These are phyloP conservation scores for Ascochyta clinopodiicola DNA, from an alignment of 2,329 filamentous ascomycete genomes.

Conservation along the genomic window DNA sequence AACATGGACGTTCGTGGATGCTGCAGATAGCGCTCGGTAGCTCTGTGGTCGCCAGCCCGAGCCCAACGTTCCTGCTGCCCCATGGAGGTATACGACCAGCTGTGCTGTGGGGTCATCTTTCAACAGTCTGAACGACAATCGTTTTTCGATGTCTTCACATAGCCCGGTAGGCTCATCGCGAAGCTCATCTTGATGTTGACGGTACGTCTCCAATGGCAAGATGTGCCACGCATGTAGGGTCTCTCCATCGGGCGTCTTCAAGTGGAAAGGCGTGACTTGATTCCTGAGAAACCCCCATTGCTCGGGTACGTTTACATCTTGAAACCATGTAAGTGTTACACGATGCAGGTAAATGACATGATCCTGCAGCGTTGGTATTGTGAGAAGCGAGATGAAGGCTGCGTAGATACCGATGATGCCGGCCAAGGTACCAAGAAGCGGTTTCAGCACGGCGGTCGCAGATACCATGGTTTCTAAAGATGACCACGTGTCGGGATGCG, in stretches of 20 bases:
- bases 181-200: conserved; percentile 51
- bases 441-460: conserved; percentile 26
- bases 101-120: conserved; percentile 68
- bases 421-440: conserved; percentile 28
- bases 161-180: conserved; percentile 54
- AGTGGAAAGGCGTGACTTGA: conserved; percentile 58
- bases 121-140: conserved; percentile 67
- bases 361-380: conserved; percentile 57
- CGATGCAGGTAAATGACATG: conserved; percentile 65
- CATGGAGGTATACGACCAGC: conserved; percentile 69
- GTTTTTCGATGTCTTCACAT: conserved; percentile 61
- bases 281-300: conserved; percentile 57
- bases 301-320: conserved; percentile 58
- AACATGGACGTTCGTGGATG: conserved; percentile 62
- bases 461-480: conserved; percentile 24
- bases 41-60: conserved; percentile 62
- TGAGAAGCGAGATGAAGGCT: conserved; percentile 56
- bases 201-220: conserved; percentile 56
- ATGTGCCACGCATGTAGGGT: conserved; percentile 59
- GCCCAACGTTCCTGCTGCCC: conserved; percentile 63
- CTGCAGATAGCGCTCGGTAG: conserved; percentile 62
- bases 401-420: conserved; percentile 45
- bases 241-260: conserved; percentile 52
- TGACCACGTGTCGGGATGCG: background rate
- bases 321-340: conserved; percentile 62